Evolutionary conservation across 768 basidiomycete species (phyloP), one percentile per base, ranked within the genome.

Genomic region (Kondoa subrosea): DNA sequence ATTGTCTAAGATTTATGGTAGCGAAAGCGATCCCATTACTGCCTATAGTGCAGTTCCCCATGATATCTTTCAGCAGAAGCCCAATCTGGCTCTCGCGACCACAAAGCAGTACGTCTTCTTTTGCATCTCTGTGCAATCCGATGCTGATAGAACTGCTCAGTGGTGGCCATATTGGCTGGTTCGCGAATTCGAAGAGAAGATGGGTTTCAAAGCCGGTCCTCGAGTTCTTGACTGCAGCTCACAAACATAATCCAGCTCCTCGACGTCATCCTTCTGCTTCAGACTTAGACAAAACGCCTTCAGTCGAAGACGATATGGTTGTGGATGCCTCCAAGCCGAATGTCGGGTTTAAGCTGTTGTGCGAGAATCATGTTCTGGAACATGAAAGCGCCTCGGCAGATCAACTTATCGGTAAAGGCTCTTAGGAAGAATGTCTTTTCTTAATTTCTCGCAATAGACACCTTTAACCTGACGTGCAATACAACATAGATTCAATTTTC

Each of bases 101-200:
- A 88, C 89, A 0, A 76, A 79, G 33, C 70, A 73, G n/a, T n/a
- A n/a, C n/a, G n/a, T n/a, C n/a, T n/a, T n/a, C n/a, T n/a, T n/a
- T n/a, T n/a, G n/a, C n/a, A n/a, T n/a, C n/a, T n/a, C n/a, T n/a
- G n/a, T n/a, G n/a, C n/a, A n/a, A n/a, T n/a, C n/a, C n/a, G n/a
- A n/a, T n/a, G n/a, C n/a, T n/a, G n/a, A n/a, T n/a, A n/a, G n/a
- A n/a, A n/a, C n/a, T n/a, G n/a, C n/a, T n/a, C n/a, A n/a, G n/a
- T 26, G 89, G 87, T 0, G 87, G 88, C 0, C 88, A 89, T 78
- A 80, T 90, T 16, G 89, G 89, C 34, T 92, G 88, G 87, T 89
- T 70, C 76, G 76, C 14, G 75, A 76, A 68, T 8, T 69, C 67
- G 50, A 68, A 72, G 29, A 50, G 69, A 0, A 17, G 87, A 64